Evolutionary conservation across 805 yeast species (phyloP).

Genomic region (Barnettozyma sucrosica): DNA sequence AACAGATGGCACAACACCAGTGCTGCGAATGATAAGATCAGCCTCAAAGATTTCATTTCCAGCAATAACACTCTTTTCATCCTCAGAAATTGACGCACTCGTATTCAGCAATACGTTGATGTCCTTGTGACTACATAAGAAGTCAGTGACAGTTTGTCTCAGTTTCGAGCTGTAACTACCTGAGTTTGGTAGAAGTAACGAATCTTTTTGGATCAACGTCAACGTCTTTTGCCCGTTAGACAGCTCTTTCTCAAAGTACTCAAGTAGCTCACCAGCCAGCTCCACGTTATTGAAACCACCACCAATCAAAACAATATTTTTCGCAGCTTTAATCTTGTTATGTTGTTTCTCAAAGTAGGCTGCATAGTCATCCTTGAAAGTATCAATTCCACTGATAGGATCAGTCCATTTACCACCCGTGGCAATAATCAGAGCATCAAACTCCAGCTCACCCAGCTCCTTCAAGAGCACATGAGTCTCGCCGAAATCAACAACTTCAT

Average conservation of each 20-base stretch:
- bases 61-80: not conserved
- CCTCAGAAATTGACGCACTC: conserved; percentile 5
- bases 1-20: not conserved
- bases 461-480: conserved; percentile 14
- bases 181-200: conserved; percentile 1
- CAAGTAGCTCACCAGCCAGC: conserved; percentile 28
- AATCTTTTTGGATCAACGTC: conserved; percentile 16
- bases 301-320: conserved; percentile 28
- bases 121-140: conserved; percentile 11
- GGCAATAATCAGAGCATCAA: conserved; percentile 27
- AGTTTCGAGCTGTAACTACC: conserved; percentile 13
- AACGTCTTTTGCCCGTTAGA: conserved; percentile 12
- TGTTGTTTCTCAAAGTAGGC: conserved; percentile 13
- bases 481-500: conserved; percentile 12
- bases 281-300: conserved; percentile 31
- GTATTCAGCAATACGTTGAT: conserved; percentile 16
- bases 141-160: conserved; percentile 17
- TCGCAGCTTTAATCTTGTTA: conserved; percentile 20
- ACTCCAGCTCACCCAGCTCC: conserved; percentile 8
- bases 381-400: conserved; percentile 20
- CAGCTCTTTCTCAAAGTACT: conserved; percentile 17
- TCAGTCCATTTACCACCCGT: conserved; percentile 28
- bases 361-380: conserved; percentile 14
- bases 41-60: not conserved
- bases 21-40: not conserved